phyloP scores from a whole-genome alignment of 495 filamentous ascomycete genomes.

The Tuber borchii region DNA sequence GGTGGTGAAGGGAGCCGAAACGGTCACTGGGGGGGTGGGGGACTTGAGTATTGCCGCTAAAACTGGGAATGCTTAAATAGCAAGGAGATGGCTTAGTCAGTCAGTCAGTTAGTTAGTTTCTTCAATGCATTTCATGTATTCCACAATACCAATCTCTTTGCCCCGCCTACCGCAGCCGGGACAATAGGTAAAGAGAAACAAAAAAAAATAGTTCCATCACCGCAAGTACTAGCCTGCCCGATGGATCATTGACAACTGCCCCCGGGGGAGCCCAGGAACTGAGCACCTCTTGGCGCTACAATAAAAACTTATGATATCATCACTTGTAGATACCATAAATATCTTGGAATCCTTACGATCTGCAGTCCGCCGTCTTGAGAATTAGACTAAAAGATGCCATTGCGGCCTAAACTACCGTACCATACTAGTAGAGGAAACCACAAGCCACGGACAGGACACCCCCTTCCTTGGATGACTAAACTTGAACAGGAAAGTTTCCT shows the following conservation, averaged over 20 bases:
- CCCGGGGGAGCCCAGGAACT: not conserved
- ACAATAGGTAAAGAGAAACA: too few relatives aligned
- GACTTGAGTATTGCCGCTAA: constrained; percentile 13
- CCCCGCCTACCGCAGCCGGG: not conserved
- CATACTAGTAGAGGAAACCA: not conserved
- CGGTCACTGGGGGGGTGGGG: constrained; percentile 2
- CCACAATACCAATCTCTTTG: not conserved
- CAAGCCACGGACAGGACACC: too few relatives aligned
- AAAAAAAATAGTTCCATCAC: not conserved
- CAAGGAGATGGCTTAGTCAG: not conserved
- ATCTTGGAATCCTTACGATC: not conserved
- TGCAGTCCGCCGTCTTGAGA: not conserved
- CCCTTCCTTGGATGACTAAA: too few relatives aligned
- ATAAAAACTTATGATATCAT: not conserved
- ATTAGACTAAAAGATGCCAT: not conserved
- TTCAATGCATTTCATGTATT: not conserved
- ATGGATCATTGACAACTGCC: not conserved
- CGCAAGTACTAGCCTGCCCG: not conserved
- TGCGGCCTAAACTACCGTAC: too few relatives aligned
- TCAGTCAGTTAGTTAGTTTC: not conserved
- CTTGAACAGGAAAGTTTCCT: too few relatives aligned
- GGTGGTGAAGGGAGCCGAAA: not conserved
- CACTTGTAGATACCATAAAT: not conserved
- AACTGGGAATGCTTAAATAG: not conserved
- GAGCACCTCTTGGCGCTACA: not conserved